Evolutionary conservation across 2,329 filamentous ascomycete species (phyloP).

Genomic region (Monilinia laxa): DNA sequence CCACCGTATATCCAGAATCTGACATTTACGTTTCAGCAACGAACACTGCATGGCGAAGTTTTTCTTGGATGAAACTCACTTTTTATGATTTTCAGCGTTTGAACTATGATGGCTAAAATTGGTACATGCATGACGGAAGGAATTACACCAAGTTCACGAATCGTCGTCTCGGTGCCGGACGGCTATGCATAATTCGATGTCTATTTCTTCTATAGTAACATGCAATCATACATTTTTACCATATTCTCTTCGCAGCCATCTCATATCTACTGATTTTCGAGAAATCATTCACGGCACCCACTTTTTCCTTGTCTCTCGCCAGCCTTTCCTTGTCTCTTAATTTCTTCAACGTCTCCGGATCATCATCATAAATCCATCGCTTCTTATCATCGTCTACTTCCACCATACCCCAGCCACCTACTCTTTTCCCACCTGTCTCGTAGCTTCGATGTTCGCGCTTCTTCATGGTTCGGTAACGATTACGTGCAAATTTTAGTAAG

Average conservation of each 20-base stretch:
- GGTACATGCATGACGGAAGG: no score
- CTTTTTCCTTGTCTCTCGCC: slow-evolving; percentile 53
- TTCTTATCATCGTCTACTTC: slow-evolving; percentile 88
- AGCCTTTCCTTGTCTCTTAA: slow-evolving; percentile 63
- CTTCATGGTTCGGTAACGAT: slow-evolving; percentile 76
- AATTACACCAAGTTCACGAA: no score
- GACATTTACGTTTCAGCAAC: no score
- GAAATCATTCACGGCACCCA: slow-evolving; percentile 55
- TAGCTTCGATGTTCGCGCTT: slow-evolving; percentile 61
- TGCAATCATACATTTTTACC: slow-evolving; percentile 52
- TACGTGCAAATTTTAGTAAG: slow-evolving; percentile 74
- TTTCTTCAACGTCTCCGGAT: slow-evolving; percentile 65
- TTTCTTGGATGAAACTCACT: no score
- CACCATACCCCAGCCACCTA: slow-evolving; percentile 80
- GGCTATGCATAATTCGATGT: background rate
- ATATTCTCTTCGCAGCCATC: slow-evolving; percentile 96
- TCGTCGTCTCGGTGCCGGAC: background rate
- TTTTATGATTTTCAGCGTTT: no score
- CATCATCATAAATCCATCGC: slow-evolving; percentile 83
- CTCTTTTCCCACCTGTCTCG: slow-evolving; percentile 69
- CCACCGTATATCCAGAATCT: no score
- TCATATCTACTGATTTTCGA: slow-evolving; percentile 77
- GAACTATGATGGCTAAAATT: no score
- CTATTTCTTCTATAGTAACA: background rate
- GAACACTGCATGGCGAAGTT: no score